Percentiles rank a stretch among this genome's conserved stretches.
Conservation (phyloP, 2,329 filamentous ascomycete species). For the Drechslera avenae region DNA sequence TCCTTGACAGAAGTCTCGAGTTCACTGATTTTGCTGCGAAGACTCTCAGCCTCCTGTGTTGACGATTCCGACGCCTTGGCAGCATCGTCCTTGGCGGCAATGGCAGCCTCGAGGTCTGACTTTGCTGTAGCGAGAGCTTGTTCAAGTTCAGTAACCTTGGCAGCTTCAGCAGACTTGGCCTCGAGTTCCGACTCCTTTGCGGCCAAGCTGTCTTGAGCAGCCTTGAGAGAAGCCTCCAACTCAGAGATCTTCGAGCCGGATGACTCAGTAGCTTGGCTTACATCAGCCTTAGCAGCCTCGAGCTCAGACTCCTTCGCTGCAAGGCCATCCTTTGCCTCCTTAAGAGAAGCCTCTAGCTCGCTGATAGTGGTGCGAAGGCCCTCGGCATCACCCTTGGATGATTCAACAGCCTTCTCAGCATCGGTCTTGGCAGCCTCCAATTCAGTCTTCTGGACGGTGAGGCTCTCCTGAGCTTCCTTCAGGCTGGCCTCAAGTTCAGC, state of each 20-base stretch:
- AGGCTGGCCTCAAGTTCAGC: slow-evolving; percentile 27
- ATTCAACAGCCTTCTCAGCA: slow-evolving; percentile 23
- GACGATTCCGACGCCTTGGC: slow-evolving; percentile 20
- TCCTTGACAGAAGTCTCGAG: slow-evolving; percentile 18
- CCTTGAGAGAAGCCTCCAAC: slow-evolving; percentile 22
- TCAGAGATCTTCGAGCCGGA: slow-evolving; percentile 25
- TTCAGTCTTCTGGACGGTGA: slow-evolving; percentile 32
- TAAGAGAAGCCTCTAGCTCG: slow-evolving; percentile 31
- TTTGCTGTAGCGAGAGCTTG: slow-evolving; percentile 20
- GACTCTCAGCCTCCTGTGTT: slow-evolving; percentile 22
- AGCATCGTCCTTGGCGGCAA: slow-evolving; percentile 17
- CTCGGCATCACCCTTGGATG: slow-evolving; percentile 27
- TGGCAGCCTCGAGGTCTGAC: slow-evolving; percentile 20
- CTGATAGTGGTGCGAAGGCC: slow-evolving; percentile 27
- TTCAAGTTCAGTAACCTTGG: slow-evolving; percentile 29
- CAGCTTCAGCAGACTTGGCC: slow-evolving; percentile 21
- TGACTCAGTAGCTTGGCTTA: slow-evolving; percentile 23
- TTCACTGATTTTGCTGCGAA: slow-evolving; percentile 24
- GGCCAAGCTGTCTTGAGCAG: slow-evolving; percentile 15
- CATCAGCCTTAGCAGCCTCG: slow-evolving; percentile 25
- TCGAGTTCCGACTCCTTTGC: slow-evolving; percentile 24
- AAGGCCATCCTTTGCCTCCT: slow-evolving; percentile 23
- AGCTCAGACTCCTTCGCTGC: slow-evolving; percentile 32
- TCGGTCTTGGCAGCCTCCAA: slow-evolving; percentile 24
- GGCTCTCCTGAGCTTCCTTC: slow-evolving; percentile 29